Evolutionary conservation across 768 basidiomycete genomes (phyloP).

Genomic region (Cystobasidium tubakii): DNA sequence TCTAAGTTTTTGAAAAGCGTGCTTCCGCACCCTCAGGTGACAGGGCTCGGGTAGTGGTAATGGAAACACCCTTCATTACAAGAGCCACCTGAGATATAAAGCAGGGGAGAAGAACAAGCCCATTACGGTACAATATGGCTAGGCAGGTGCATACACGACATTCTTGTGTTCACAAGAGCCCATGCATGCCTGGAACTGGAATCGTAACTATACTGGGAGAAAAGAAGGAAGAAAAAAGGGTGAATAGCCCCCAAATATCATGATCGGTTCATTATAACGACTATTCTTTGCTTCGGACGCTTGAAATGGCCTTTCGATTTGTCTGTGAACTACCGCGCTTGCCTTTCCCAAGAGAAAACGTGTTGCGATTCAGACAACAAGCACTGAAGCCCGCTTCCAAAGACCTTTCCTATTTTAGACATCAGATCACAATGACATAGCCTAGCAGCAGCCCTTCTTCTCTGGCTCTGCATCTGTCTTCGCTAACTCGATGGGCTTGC

Average conservation of each 20-base stretch:
- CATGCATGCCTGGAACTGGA: background rate
- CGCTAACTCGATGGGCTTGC: background rate
- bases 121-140: background rate
- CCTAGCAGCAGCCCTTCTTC: conserved; percentile 1
- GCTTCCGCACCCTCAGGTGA: no score
- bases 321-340: background rate
- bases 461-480: background rate
- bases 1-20: no score
- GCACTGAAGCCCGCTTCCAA: no score
- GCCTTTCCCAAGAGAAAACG: no score
- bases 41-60: background rate
- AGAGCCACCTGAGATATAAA: background rate
- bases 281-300: background rate
- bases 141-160: background rate
- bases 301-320: background rate
- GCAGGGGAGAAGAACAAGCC: background rate
- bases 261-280: background rate
- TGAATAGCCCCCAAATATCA: background rate
- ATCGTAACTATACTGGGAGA: background rate
- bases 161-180: background rate
- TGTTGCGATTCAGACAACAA: no score
- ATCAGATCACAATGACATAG: background rate
- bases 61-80: background rate
- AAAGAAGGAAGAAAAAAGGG: background rate
- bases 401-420: no score